Base-by-base conservation (phyloP, 2,329 filamentous ascomycete species). In the Exophiala aquamarina region DNA sequence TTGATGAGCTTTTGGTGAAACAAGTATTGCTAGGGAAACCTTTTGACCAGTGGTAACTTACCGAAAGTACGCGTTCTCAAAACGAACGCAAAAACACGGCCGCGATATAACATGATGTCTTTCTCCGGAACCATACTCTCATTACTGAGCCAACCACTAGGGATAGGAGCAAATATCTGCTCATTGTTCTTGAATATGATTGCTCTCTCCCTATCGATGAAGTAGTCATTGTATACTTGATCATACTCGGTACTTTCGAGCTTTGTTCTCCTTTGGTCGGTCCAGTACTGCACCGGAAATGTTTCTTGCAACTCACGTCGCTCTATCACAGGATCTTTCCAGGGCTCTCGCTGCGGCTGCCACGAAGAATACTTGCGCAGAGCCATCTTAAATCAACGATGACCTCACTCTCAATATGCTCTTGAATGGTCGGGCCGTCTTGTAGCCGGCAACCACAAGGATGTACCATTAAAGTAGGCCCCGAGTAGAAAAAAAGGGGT, bases 351-450 rank as follows among this genome's bases (percentile, higher is more conserved):
- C 31, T 38, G n/a, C 8, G 46, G 46, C 29, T 11, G 13, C 46
- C 46, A 49, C 11, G 19, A 34, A 10, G 46, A 32, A 11, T 26
- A 26, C 11, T 45, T 38, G n/a, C 20, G 34, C 8, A 51, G 21
- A 21, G 48, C 15, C 20, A 29, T 29, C 18, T 21, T 33, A 35
- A 47, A 33, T 57, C 54, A 14, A 57, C 41, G 33, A 57, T 51
- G 26, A 55, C 51, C 20, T 54, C 40, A 32, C 51, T 49, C n/a
- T 55, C 49, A 19, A 56, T 43, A 29, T 26, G 11, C 23, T 26
- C 23, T 11, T 26, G 23, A 26, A 26, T 26, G 6, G 11, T 6
- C 6, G 50, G 41, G 15, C 52, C 54, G 11, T 38, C 41, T n/a
- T 7, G 6, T 6, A 49, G 7, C 11, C 10, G 11, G n/a, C 40